Conservation (phyloP, 1,284 basidiomycete genomes). For the Tilletia caries region DNA sequence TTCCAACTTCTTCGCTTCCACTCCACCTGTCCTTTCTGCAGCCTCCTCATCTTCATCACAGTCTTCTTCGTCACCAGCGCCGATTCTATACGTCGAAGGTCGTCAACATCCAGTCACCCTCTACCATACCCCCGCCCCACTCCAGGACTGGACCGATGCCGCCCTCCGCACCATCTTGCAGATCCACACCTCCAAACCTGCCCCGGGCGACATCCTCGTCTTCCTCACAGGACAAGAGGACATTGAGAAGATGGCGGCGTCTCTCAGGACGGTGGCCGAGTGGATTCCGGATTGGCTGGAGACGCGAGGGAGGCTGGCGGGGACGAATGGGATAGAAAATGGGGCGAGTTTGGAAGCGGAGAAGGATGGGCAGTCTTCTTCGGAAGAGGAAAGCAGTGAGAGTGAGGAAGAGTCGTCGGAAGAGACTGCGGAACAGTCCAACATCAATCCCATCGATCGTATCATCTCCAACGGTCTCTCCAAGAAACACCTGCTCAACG, state of each 20-base stretch:
- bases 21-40: slow-evolving; percentile 7
- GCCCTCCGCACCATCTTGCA: slow-evolving; percentile 85
- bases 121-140: slow-evolving; percentile 66
- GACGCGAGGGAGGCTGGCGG: not conserved
- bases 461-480: slow-evolving; percentile 12
- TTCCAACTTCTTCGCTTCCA: slow-evolving; percentile 71
- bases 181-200: slow-evolving; percentile 73
- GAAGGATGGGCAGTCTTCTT: not conserved
- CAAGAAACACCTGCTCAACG: not conserved
- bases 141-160: slow-evolving; percentile 82
- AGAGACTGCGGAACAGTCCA: not conserved
- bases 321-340: not conserved
- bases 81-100: slow-evolving; percentile 84
- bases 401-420: not conserved
- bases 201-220: slow-evolving; percentile 79
- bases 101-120: slow-evolving; percentile 78
- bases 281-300: slow-evolving; percentile 8
- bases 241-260: slow-evolving; percentile 72
- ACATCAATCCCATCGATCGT: slow-evolving; percentile 1
- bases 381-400: not conserved
- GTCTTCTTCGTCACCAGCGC: slow-evolving; percentile 57
- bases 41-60: not conserved
- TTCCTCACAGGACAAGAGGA: slow-evolving; percentile 98
- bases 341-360: not conserved
- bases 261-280: slow-evolving; percentile 18